A percentile compares a stretch with the other conserved stretches of the same genome.
Conservation (phyloP, 2,329 filamentous ascomycete genomes). For the Epichloe amarillans region DNA sequence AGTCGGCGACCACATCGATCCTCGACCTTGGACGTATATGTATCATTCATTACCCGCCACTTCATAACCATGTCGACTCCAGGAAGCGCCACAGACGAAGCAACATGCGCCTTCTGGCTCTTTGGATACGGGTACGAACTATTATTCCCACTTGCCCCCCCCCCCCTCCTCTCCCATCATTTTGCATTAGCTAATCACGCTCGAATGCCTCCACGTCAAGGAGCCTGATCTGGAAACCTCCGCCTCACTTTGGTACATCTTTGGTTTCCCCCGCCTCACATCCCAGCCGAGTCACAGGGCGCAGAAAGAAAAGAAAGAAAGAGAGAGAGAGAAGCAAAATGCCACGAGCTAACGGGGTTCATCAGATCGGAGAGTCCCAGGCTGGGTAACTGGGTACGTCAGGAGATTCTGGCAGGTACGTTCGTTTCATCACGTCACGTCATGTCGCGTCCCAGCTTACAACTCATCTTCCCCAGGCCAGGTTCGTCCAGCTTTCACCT, state of each 20-base stretch:
- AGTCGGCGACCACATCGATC: too few species aligned
- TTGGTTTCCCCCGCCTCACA: not conserved
- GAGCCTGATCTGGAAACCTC: slow-evolving; percentile 96
- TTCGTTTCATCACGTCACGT: slow-evolving; percentile 2
- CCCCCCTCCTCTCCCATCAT: not conserved
- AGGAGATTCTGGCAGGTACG: slow-evolving; percentile 95
- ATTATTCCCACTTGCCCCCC: not conserved
- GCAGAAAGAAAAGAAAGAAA: too few species aligned
- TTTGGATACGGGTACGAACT: slow-evolving; percentile 83
- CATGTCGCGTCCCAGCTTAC: not conserved
- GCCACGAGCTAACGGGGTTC: not conserved
- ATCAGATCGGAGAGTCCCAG: slow-evolving; percentile 68
- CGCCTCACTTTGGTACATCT: slow-evolving; percentile 74
- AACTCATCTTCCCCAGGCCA: slow-evolving; percentile 1
- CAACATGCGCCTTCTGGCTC: slow-evolving; percentile 67
- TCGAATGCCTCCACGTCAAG: slow-evolving; percentile 21
- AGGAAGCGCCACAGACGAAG: slow-evolving; percentile 8
- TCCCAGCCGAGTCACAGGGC: not conserved
- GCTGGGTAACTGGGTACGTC: slow-evolving; percentile 88
- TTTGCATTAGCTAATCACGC: not conserved
- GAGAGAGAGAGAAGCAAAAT: not conserved
- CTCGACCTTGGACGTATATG: too few species aligned
- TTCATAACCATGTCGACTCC: not conserved
- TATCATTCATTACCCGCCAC: too few species aligned
- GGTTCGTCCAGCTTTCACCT: slow-evolving; percentile 1